Base-by-base conservation (phyloP, 164 flowering plant genomes). In the Vitis cinerea region DNA sequence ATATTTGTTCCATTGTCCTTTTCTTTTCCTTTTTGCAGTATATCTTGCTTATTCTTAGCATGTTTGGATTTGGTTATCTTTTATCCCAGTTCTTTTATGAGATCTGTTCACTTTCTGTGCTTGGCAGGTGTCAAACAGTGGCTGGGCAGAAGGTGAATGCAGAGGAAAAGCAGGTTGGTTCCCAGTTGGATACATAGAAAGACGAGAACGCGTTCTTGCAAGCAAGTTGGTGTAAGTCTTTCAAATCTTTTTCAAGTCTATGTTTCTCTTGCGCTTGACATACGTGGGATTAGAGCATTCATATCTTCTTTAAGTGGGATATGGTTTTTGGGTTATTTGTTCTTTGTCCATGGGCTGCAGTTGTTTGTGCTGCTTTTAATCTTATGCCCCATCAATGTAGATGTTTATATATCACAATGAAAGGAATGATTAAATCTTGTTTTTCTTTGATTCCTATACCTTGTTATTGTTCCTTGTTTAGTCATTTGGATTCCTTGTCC, bases 121-220 rank as follows among this genome's bases (percentile, higher is more conserved):
- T 64, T 67, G 52, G 53, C 83, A 94, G 98, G 97, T 94, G 12
- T 83, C 91, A 31, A 85, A 86, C 74, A 88, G 81, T 75, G 98
- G 99, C 4, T 94, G 99, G 99, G 98, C 99, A 0, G 99, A 94
- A 80, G 99, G 98, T 64, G 98, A 94, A 77, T 88, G 91, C 86
- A 88, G 85, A 75, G 98, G 98, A 6, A 87, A 78, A 77, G 97
- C 97, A 17, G 97, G 97, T 61, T 94, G 98, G 97, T 94, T 94
- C 74, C 98, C 98, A 14, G 82, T 76, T 72, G 95, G 84, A 31
- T 94, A 82, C 64, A 68, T 94, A 68, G 95, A 94, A 76, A 90
- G 93, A 87, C 88, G 98, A 66, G 97, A 92, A 1, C 92, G 97
- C 50, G 95, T 94, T 62, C 95, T 90, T 69, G 98, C 98, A 44